These are phyloP conservation scores for Backusella liffmaniae DNA, from an alignment of 192 early-diverging fungal genomes.

Conservation along the genomic window DNA sequence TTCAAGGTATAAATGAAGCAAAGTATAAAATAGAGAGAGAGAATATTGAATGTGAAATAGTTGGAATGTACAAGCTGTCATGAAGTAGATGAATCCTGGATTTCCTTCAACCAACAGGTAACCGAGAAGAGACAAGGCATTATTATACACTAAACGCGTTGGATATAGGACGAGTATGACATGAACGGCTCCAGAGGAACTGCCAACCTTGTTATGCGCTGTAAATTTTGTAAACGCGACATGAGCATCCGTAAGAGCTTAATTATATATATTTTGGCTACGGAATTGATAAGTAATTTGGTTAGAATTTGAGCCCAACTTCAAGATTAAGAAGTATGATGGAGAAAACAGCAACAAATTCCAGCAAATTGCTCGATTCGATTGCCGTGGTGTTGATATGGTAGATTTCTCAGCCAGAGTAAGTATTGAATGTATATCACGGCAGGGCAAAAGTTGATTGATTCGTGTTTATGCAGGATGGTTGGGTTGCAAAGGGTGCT, in stretches of 20 bases:
- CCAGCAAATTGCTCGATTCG: constrained; percentile 64
- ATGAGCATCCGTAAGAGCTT: constrained; percentile 52
- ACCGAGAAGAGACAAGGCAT: not conserved
- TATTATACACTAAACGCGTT: constrained; percentile 10
- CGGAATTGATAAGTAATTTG: not conserved
- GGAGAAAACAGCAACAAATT: constrained; percentile 51
- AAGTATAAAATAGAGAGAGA: too few species aligned
- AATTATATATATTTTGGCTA: not conserved
- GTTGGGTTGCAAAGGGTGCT: constrained; percentile 66
- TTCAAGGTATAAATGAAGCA: constrained; percentile 51
- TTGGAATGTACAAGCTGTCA: constrained; percentile 79
- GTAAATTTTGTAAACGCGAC: constrained; percentile 88
- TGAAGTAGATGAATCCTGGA: constrained; percentile 67
- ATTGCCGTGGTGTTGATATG: constrained; percentile 83
- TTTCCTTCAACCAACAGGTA: constrained; percentile 63
- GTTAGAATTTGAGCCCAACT: constrained; percentile 29
- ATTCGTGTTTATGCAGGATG: not conserved
- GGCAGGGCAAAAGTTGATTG: not conserved
- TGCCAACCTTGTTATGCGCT: constrained; percentile 87
- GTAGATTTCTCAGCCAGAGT: constrained; percentile 72
- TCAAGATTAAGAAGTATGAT: constrained; percentile 23
- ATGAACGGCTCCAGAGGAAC: constrained; percentile 72
- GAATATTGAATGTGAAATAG: constrained; percentile 25
- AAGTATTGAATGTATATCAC: not conserved
- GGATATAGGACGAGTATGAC: constrained; percentile 55